These are phyloP conservation scores for Asclepias syriaca DNA, from an alignment of 257 asterid genomes.

Conservation along the genomic window DNA sequence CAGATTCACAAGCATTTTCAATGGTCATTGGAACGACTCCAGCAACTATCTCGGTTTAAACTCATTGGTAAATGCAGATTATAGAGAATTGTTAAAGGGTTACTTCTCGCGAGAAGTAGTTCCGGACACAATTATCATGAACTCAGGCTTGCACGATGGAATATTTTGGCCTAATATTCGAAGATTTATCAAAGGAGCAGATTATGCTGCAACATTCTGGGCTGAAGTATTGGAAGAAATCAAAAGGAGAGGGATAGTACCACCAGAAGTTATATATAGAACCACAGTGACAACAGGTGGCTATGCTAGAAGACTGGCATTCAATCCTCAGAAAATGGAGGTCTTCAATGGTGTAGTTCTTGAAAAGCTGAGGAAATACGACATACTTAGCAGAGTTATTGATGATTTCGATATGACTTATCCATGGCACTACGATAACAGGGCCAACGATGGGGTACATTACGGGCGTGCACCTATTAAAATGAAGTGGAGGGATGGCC, in stretches of 20 bases:
- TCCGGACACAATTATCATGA: slow-evolving; percentile 82
- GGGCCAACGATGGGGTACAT: slow-evolving; percentile 93
- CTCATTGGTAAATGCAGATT: slow-evolving; percentile 43
- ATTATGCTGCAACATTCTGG: slow-evolving; percentile 73
- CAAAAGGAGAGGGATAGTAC: slow-evolving; percentile 34
- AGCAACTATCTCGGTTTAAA: slow-evolving; percentile 68
- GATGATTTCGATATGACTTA: slow-evolving; percentile 88
- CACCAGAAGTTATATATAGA: slow-evolving; percentile 60
- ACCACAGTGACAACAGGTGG: slow-evolving; percentile 90
- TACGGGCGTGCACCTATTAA: slow-evolving; percentile 85
- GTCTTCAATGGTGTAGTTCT: slow-evolving; percentile 72
- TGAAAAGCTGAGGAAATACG: slow-evolving; percentile 62
- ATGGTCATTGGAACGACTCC: slow-evolving; percentile 63
- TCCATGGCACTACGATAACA: slow-evolving; percentile 90
- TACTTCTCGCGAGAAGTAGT: slow-evolving; percentile 46
- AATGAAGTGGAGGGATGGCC: slow-evolving; percentile 77
- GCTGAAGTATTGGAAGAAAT: slow-evolving; percentile 45
- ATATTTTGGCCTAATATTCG: slow-evolving; percentile 57
- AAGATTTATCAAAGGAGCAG: slow-evolving; percentile 49
- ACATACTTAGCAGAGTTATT: slow-evolving; percentile 42
- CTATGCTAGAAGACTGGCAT: slow-evolving; percentile 55
- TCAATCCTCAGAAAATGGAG: slow-evolving; percentile 95
- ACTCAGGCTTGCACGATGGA: slow-evolving; percentile 89
- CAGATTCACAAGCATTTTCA: slow-evolving; percentile 75
- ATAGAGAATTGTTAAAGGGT: slow-evolving; percentile 39